These are phyloP conservation scores for Trichocladium uniseriatum DNA, from an alignment of 495 filamentous ascomycete species.

Conservation along the genomic window DNA sequence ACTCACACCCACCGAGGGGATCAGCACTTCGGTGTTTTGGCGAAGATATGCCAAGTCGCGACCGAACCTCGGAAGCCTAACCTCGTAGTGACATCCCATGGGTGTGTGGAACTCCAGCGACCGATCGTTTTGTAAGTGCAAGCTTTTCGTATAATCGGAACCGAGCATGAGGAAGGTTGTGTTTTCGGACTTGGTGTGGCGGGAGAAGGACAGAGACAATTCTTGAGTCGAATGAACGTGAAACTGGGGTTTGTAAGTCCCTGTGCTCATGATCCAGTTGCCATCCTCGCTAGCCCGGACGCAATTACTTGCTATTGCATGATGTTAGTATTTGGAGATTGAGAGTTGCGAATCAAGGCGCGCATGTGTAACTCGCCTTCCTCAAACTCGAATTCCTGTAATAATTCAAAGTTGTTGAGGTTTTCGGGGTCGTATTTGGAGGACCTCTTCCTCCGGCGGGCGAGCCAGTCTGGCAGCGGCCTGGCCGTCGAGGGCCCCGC, in stretches of 20 bases:
- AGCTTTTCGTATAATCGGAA: slow-evolving; percentile 85
- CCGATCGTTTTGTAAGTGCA: slow-evolving; percentile 88
- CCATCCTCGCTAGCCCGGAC: slow-evolving; percentile 90
- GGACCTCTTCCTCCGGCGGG: slow-evolving; percentile 81
- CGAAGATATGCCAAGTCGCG: slow-evolving; percentile 80
- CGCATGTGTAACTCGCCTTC: slow-evolving; percentile 38
- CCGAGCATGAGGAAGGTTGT: slow-evolving; percentile 89
- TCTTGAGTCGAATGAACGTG: slow-evolving; percentile 92
- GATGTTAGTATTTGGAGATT: slow-evolving; percentile 1
- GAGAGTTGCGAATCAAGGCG: no score
- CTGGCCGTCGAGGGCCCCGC: slow-evolving; percentile 84
- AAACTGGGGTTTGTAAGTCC: slow-evolving; percentile 91
- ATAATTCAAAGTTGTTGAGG: slow-evolving; percentile 83
- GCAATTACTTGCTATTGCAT: slow-evolving; percentile 63
- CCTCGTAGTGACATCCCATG: slow-evolving; percentile 75
- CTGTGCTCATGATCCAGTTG: slow-evolving; percentile 96
- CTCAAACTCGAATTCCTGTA: slow-evolving; percentile 98
- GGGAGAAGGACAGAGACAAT: slow-evolving; percentile 80
- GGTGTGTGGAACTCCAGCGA: slow-evolving; percentile 92
- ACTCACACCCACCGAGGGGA: slow-evolving; percentile 83
- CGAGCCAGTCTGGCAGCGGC: slow-evolving; percentile 90
- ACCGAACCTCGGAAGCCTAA: slow-evolving; percentile 84
- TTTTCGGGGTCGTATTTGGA: slow-evolving; percentile 90
- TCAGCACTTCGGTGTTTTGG: slow-evolving; percentile 73
- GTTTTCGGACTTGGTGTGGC: slow-evolving; percentile 90